Evolutionary conservation across 495 filamentous ascomycete genomes (phyloP), one percentile per base, ranked within the genome.

Genomic region (Annulohypoxylon stygium): DNA sequence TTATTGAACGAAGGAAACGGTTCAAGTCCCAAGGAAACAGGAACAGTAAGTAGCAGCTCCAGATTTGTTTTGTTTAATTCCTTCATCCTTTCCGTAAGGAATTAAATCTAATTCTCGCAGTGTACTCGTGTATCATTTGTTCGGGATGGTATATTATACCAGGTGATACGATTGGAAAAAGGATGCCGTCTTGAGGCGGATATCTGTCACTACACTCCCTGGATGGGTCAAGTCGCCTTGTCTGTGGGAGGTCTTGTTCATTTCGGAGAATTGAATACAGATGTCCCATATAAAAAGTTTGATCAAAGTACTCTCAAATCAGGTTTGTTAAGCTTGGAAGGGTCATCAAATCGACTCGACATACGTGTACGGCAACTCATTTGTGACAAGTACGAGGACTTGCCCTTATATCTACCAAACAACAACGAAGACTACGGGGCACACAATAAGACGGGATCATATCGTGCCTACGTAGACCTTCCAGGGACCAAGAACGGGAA

Each of bases 91-190:
- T 1, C 0, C 1, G 20, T 8, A n/a, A 12, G 20, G 18, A 1
- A 51, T 33, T 61, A 16, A 61, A 39, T 47, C 2, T 34, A 0
- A n/a, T 2, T 47, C 0, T 33, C 7, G 6, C 34, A 59, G 26
- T 71, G 68, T 33, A 45, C 67, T 3, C 58, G 64, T 12, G 59
- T 75, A 18, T 71, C 72, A 9, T 70, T 62, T 23, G 33, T 68
- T 9, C 57, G 39, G 37, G 45, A 66, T 20, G 68, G 50, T 30
- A 51, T 67, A 1, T 65, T 75, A 34, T 71, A 75, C 37, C 72
- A 75, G 30, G 47, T 75, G 16, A 45, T 75, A 18, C 53, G 68
- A 18, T 59, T 75, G 26, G 61, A 64, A 8, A 37, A 59, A 25
- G 67, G 60, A n/a, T 68, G 45, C 36, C 47, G 45, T 7, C 18